phyloP scores from a whole-genome alignment of 257 asterid genomes.

The Leptodermis oblonga region DNA sequence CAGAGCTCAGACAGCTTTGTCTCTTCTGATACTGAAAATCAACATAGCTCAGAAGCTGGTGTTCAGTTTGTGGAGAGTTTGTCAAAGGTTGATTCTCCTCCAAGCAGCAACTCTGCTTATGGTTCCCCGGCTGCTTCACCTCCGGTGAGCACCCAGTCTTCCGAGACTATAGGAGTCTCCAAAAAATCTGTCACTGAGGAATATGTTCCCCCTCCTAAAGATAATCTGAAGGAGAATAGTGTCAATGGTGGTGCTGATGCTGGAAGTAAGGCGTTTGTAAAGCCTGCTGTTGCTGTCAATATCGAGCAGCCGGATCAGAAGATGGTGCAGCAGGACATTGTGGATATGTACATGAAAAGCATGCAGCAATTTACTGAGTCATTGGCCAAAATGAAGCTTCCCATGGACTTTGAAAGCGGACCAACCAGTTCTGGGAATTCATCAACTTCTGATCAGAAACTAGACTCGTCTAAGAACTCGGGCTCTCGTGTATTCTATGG shows the following conservation, averaged over 20 bases:
- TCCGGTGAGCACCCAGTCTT: constrained; percentile 48
- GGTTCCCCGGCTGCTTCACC: constrained; percentile 43
- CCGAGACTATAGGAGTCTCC: constrained; percentile 30
- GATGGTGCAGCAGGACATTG: constrained; percentile 94
- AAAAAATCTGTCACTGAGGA: constrained; percentile 46
- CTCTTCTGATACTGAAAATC: constrained; percentile 58
- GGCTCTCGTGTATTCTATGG: constrained; percentile 92
- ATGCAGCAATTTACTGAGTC: constrained; percentile 98
- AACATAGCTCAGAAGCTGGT: constrained; percentile 39
- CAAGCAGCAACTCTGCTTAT: constrained; percentile 51
- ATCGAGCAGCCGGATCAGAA: constrained; percentile 58
- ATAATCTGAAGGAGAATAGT: constrained; percentile 33
- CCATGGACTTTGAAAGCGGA: constrained; percentile 68
- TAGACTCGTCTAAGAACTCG: constrained; percentile 61
- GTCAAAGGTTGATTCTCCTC: constrained; percentile 54
- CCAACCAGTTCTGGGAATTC: constrained; percentile 76
- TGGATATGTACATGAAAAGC: constrained; percentile 97
- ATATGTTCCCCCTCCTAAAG: constrained; percentile 41
- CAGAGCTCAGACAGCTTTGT: constrained; percentile 54
- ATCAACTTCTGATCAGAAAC: constrained; percentile 68
- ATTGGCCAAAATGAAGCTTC: constrained; percentile 93
- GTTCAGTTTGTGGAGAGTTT: constrained; percentile 36
- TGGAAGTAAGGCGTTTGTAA: constrained; percentile 34
- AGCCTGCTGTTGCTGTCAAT: constrained; percentile 53
- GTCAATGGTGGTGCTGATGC: constrained; percentile 28